Evolutionary conservation across 176 grass and related monocot genomes (phyloP).

Genomic region (Rhynchospora tenuis): DNA sequence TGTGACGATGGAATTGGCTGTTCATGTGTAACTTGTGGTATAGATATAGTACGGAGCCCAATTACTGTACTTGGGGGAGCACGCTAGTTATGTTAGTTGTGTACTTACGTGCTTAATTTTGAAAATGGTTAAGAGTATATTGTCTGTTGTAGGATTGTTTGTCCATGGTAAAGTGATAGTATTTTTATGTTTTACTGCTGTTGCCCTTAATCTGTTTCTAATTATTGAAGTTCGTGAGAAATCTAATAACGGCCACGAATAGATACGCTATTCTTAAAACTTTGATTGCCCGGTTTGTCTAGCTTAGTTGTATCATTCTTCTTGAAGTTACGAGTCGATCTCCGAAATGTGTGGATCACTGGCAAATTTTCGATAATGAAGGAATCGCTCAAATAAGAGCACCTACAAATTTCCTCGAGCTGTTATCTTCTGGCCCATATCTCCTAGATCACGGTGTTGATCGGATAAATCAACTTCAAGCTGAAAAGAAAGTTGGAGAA

Average conservation of each 20-base stretch:
- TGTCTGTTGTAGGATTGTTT: neutral
- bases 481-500: neutral
- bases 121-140: neutral
- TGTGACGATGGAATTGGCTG: neutral
- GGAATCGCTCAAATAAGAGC: neutral
- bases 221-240: neutral
- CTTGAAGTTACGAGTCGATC: neutral
- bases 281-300: neutral
- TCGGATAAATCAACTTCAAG: neutral
- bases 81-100: slow-evolving; percentile 8
- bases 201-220: neutral
- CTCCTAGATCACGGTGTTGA: neutral
- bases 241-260: neutral
- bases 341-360: neutral
- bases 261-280: neutral
- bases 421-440: neutral
- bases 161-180: neutral
- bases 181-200: neutral
- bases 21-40: slow-evolving; percentile 14
- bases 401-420: neutral
- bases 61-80: neutral
- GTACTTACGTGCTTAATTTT: slow-evolving; percentile 7
- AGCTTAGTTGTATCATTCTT: neutral
- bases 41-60: neutral
- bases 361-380: neutral